phyloP scores from a whole-genome alignment of 2,329 filamentous ascomycete genomes.

The Xylaria sp. region DNA sequence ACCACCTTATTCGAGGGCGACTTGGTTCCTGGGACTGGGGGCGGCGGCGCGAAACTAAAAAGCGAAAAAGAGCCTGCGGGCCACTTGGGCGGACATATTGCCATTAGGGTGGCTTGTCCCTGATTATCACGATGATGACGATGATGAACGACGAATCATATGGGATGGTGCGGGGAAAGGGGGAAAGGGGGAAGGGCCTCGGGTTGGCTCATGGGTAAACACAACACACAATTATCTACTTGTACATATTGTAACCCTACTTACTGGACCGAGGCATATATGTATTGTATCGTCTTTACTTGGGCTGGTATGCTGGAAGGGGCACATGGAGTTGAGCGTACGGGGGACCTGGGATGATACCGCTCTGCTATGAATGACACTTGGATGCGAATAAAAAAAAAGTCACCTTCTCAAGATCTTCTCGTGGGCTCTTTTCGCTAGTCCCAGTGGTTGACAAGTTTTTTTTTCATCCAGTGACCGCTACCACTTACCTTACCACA shows the following conservation, averaged over 20 bases:
- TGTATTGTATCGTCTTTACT: slow-evolving; percentile 32
- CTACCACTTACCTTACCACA: neutral
- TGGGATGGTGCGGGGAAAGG: neutral
- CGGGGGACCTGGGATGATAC: slow-evolving; percentile 19
- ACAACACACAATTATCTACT: slow-evolving; percentile 20
- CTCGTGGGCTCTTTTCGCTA: neutral
- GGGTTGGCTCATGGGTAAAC: slow-evolving; percentile 11
- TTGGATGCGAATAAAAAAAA: slow-evolving; percentile 20
- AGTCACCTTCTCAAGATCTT: neutral
- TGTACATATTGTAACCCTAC: slow-evolving; percentile 33
- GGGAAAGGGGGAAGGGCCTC: neutral
- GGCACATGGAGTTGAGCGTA: slow-evolving; percentile 29
- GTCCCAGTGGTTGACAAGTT: neutral
- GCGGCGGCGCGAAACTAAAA: slow-evolving; percentile 8
- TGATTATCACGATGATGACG: slow-evolving; percentile 31
- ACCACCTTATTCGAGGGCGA: slow-evolving; percentile 3
- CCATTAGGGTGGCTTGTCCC: slow-evolving; percentile 18
- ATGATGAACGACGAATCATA: slow-evolving; percentile 30
- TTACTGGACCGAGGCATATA: slow-evolving; percentile 26
- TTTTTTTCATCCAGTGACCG: neutral
- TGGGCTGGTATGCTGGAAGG: slow-evolving; percentile 13
- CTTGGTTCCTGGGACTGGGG: slow-evolving; percentile 21
- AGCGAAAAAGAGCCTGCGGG: slow-evolving; percentile 19
- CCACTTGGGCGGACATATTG: slow-evolving; percentile 8
- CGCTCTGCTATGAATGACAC: slow-evolving; percentile 9